Evolutionary conservation across 108 stramenopile genomes (phyloP), one percentile per base, ranked within the genome.

Genomic region (Cylindrotheca fusiformis): DNA sequence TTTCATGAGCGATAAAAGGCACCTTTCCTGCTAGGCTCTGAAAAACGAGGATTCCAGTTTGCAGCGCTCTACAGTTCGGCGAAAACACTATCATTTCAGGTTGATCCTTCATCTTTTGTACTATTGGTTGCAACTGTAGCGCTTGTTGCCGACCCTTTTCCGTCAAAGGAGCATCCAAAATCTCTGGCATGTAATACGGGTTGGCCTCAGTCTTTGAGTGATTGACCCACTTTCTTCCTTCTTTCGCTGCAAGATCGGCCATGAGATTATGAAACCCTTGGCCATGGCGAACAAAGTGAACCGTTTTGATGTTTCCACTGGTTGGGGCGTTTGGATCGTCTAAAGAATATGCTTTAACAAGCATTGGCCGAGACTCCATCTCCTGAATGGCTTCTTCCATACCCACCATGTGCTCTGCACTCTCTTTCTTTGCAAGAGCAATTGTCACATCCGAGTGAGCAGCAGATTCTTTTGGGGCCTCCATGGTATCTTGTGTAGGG

Each of bases 101-200:
- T 32, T 71, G 56, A 10, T 59, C 12, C 25, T 72, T 36, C 48
- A 78, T 49, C 0, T 54, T 14, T 29, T 60, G 29, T 12, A 73
- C 57, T n/a, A 26, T 26, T 29, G 66, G 57, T 60, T 82, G 83
- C 23, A 86, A 56, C 22, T 55, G 12, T 24, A 72, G 58, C 61
- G 83, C 83, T 50, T 92, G 85, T 46, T 74, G 52, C 2, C 83
- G 75, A 25, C 91, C 90, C 62, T 88, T 92, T 31, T 80, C 60
- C 30, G 91, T 92, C 20, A 92, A 58, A 27, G 87, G 87, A 20
- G 91, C 85, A 69, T 92, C 91, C 21, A 82, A 41, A 20, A 87
- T 71, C 32, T 83, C 72, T 0, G 85, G 78, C 72, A 77, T 63
- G 23, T 76, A 52, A 45, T 88, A 79, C 17, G 87, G 91, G 58